Base-by-base conservation (phyloP, 129 eudicot species). In the Lactuca sativa region DNA sequence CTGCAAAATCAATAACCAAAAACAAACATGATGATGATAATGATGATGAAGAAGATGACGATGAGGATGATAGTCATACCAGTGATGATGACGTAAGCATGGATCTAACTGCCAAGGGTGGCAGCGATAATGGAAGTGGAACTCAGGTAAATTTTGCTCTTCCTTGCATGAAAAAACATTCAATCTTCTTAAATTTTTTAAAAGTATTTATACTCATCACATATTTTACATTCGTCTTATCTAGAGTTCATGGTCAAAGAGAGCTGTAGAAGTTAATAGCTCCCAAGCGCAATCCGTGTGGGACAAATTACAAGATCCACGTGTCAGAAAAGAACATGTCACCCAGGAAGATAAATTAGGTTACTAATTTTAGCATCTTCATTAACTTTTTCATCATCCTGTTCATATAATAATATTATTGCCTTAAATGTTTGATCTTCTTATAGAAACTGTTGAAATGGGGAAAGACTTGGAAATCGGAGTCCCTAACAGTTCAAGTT, bases 241-340 rank as follows among this genome's bases (percentile, higher is more conserved):
- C 5, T 85, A 92, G 97, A 84, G 86, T 80, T 92, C 96, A 51
- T 88, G 96, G 96, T 83, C 95, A 58, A 86, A 92, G 69, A 81
- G 72, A 71, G 89, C 77, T 65, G 87, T 75, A 49, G 95, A 88
- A 78, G 95, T 80, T 66, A 83, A 92, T 52, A 86, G 89, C 80
- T 62, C 81, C 31, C 76, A 77, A 56, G 85, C 81, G 66, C 56
- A 80, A 58, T 78, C 89, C 51, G 74, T 76, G 33, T 75, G 83
- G 73, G 81, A 86, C 25, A 80, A 82, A 49, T 43, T 70, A 53
- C 78, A 83, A 48, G 85, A 70, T 44, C 78, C 87, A 15, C 89
- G 80, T 62, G 68, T 77, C 67, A 74, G 74, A 71, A 73, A 74
- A 32, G 83, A 72, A 48, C 55, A 44, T 32, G 66, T 64, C 49